Conservation (phyloP, 2,329 filamentous ascomycete genomes). For the Cryphonectria nitschkei region DNA sequence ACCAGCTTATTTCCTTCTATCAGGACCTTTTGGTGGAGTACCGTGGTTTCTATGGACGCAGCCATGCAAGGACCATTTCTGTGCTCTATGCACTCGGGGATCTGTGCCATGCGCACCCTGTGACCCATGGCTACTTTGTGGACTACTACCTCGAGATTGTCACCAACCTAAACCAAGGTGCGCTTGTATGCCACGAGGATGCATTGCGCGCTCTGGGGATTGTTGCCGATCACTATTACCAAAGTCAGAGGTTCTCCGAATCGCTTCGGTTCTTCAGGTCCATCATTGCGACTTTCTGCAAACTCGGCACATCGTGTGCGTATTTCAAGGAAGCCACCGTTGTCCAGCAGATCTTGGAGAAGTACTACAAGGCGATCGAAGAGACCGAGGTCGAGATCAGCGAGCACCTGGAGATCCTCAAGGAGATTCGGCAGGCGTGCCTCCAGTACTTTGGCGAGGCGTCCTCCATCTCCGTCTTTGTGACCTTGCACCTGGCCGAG, state of each 20-base stretch:
- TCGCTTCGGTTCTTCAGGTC: conserved; percentile 8
- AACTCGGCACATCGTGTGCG: not conserved
- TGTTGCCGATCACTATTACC: conserved; percentile 14
- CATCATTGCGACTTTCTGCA: conserved; percentile 12
- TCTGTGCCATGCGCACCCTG: not conserved
- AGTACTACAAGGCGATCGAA: conserved; percentile 12
- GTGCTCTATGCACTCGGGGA: conserved; percentile 11
- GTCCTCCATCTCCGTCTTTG: not conserved
- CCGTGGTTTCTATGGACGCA: conserved; percentile 10
- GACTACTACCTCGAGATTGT: conserved; percentile 13
- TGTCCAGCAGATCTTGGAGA: conserved; percentile 3
- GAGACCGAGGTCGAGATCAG: conserved; percentile 7
- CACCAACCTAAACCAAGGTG: conserved; percentile 10
- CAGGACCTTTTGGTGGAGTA: conserved; percentile 12
- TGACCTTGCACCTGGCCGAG: conserved; percentile 8
- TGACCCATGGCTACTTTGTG: conserved; percentile 14
- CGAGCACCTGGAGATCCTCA: conserved; percentile 10
- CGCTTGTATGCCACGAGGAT: conserved; percentile 9
- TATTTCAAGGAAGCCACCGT: not conserved
- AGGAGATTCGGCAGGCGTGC: conserved; percentile 11
- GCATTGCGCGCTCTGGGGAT: conserved; percentile 7
- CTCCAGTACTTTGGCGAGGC: conserved; percentile 6
- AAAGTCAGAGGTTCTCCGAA: conserved; percentile 9
- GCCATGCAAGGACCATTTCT: not conserved
- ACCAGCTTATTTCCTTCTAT: conserved; percentile 12